A percentile compares a stretch with the other conserved stretches of the same genome.
phyloP scores from a whole-genome alignment of 805 yeast genomes.

The Teunomyces barrocoloradensis region DNA sequence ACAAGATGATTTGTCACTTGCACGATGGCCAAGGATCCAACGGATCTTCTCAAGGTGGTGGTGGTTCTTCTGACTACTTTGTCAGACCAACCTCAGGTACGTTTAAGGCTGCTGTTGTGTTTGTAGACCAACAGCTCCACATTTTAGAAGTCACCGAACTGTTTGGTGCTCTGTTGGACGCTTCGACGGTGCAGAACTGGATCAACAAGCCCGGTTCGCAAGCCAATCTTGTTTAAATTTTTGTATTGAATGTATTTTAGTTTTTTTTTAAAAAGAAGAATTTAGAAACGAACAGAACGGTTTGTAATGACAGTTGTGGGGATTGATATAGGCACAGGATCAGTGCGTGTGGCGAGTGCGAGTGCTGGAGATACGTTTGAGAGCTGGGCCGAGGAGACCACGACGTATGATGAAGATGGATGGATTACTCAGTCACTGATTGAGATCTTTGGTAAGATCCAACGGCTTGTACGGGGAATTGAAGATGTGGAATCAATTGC shows the following conservation, averaged over 20 bases:
- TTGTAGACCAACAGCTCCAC: slow-evolving; percentile 54
- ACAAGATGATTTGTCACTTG: slow-evolving; percentile 72
- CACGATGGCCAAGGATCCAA: slow-evolving; percentile 78
- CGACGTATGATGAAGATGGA: slow-evolving; percentile 12
- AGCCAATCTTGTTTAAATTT: slow-evolving; percentile 19
- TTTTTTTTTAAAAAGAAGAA: neutral
- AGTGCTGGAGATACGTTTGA: slow-evolving; percentile 15
- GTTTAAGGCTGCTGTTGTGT: slow-evolving; percentile 88
- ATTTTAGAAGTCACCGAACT: slow-evolving; percentile 60
- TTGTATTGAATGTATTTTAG: neutral
- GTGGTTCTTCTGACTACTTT: slow-evolving; percentile 86
- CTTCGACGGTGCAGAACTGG: slow-evolving; percentile 60
- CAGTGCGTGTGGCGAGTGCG: slow-evolving; percentile 41
- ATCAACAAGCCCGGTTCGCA: slow-evolving; percentile 49
- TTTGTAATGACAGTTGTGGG: slow-evolving; percentile 25
- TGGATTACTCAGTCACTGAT: slow-evolving; percentile 40
- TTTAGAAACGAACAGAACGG: neutral
- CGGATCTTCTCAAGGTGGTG: slow-evolving; percentile 63
- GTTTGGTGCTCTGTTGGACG: slow-evolving; percentile 53
- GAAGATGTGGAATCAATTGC: slow-evolving; percentile 22
- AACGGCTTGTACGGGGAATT: slow-evolving; percentile 14
- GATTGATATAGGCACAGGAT: slow-evolving; percentile 52
- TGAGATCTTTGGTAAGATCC: slow-evolving; percentile 36
- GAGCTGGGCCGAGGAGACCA: slow-evolving; percentile 15
- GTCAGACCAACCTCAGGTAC: slow-evolving; percentile 75